Base-by-base conservation (phyloP, 2,329 filamentous ascomycete species). In the Aspergillus texensis region DNA sequence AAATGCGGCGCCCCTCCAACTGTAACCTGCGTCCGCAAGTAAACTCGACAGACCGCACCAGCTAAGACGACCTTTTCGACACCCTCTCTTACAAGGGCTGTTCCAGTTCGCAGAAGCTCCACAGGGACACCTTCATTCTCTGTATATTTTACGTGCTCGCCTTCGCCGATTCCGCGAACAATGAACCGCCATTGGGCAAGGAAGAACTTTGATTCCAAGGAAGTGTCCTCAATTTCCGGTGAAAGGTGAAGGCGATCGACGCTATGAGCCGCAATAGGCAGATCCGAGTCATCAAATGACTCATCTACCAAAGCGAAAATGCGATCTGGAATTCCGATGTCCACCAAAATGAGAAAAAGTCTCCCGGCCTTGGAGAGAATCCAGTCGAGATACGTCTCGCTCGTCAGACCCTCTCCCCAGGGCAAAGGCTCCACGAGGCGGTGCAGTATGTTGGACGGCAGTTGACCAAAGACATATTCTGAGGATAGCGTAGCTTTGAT, bases 301-400 rank as follows among this genome's bases (percentile, higher is more conserved):
- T 85, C 83, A 68, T 89, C 86, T 45, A 89, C 84, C 19, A 87
- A 80, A 2, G 83, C 80, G 67, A 89, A 89, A 52, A 89, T 88
- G 64, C 86, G 84, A 66, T 87, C 85, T n/a, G 86, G 83, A n/a
- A 87, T 83, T 11, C 85, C 85, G 61, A 88, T 82, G 61, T 87
- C 84, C 54, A 82, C 80, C 30, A 89, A 79, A 24, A 87, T 85
- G 36, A 89, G 79, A 67, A 88, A 89, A 16, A 89, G 74, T 39
- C 86, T 81, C 63, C 83, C 82, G 4, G 85, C 85, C 63, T 83
- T 83, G 60, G 84, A 80, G 36, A 89, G 76, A 59, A 89, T 88
- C 85, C 86, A 89, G 72, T 89, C 86, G 69, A 89, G 82, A 68
- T 89, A 89, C 4, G 79, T 81, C 67, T 82, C 79, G 58, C 79